phyloP scores from a whole-genome alignment of 805 yeast genomes.

The Suhomyces sp. region DNA sequence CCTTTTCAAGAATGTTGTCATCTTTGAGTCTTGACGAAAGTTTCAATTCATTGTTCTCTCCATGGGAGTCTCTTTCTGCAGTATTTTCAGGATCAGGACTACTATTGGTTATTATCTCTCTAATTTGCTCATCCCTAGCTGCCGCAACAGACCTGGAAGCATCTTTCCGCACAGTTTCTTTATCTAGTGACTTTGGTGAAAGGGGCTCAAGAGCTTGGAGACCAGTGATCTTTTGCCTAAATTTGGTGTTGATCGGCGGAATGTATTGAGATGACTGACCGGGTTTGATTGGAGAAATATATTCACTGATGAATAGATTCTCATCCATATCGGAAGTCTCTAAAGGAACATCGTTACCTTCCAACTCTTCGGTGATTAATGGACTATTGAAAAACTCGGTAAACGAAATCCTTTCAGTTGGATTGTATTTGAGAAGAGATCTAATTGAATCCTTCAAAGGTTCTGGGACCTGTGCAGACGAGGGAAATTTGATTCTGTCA shows the following conservation, averaged over 20 bases:
- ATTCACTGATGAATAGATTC: slow-evolving; percentile 81
- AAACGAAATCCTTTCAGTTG: slow-evolving; percentile 84
- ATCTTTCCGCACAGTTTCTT: background rate
- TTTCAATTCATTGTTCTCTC: slow-evolving; percentile 3
- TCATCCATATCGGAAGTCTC: slow-evolving; percentile 70
- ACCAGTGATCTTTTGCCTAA: slow-evolving; percentile 2
- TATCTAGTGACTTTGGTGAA: background rate
- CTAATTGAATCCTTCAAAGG: slow-evolving; percentile 69
- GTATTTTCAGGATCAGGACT: slow-evolving; percentile 42
- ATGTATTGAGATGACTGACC: slow-evolving; percentile 9
- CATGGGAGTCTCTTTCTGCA: slow-evolving; percentile 14
- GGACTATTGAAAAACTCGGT: slow-evolving; percentile 81
- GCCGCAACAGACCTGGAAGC: background rate
- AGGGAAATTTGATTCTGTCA: slow-evolving; percentile 76
- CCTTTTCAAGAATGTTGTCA: slow-evolving; percentile 65
- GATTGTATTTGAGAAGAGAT: slow-evolving; percentile 75
- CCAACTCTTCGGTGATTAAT: slow-evolving; percentile 54
- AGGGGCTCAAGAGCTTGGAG: slow-evolving; percentile 1
- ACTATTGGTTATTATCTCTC: slow-evolving; percentile 40
- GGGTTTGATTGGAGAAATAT: slow-evolving; percentile 44
- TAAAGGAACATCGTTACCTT: slow-evolving; percentile 53
- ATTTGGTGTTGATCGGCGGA: slow-evolving; percentile 12
- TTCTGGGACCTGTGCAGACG: slow-evolving; percentile 58
- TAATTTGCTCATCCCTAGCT: slow-evolving; percentile 44
- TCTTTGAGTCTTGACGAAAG: slow-evolving; percentile 18